Evolutionary conservation across 306 rosid genomes (phyloP).

Genomic region (Pueraria montana): DNA sequence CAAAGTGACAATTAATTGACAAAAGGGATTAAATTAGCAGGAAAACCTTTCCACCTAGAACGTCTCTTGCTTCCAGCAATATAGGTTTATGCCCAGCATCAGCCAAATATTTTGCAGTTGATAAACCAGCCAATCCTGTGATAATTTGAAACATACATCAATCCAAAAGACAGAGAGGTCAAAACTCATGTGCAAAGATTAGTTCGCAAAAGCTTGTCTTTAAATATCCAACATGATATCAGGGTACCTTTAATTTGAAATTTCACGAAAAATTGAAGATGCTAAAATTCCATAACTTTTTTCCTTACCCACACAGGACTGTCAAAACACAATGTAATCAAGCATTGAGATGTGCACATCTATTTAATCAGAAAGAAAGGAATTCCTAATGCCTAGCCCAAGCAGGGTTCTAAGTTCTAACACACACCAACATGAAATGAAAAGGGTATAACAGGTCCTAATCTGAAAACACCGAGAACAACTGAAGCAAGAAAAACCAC

Average conservation of each 20-base stretch:
- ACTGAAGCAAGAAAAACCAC: conserved; percentile 13
- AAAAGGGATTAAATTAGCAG: conserved; percentile 50
- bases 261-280: conserved; percentile 11
- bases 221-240: background rate
- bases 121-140: conserved; percentile 94
- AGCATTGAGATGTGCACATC: background rate
- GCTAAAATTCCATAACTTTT: background rate
- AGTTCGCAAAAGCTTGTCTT: background rate
- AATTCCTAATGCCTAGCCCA: background rate
- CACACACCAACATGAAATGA: background rate
- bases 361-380: background rate
- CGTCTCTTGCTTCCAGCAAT: conserved; percentile 93
- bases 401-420: background rate
- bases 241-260: conserved; percentile 27
- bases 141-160: conserved; percentile 40
- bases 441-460: background rate
- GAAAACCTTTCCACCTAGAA: conserved; percentile 97
- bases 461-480: conserved; percentile 37
- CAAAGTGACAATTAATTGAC: conserved; percentile 34
- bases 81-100: conserved; percentile 98
- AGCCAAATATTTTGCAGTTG: conserved; percentile 96
- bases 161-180: background rate
- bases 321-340: background rate
- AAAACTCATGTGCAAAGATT: background rate
- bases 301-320: background rate